These are phyloP conservation scores for Acmispon strigosus DNA, from an alignment of 306 rosid species.

Conservation along the genomic window DNA sequence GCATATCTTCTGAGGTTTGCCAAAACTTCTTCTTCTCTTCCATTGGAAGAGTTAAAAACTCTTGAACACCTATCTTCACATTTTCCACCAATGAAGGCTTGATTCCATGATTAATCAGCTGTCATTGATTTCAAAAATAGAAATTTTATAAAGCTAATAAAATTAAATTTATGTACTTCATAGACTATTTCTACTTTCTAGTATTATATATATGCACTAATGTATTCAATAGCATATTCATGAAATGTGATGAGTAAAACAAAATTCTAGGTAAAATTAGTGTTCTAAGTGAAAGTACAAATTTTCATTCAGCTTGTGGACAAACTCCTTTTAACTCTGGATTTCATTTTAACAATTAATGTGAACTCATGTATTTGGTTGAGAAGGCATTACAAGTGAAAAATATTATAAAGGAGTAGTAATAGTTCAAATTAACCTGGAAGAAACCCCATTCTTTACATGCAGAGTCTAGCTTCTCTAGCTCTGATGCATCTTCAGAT, in stretches of 20 bases:
- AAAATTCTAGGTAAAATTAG: no score
- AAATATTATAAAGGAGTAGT: not conserved
- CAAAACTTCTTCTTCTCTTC: not conserved
- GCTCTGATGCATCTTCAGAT: slow-evolving; percentile 20
- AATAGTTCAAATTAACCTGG: slow-evolving; percentile 26
- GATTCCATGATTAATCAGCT: not conserved
- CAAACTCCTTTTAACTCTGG: no score
- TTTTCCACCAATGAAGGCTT: not conserved
- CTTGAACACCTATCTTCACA: not conserved
- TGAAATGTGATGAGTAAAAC: no score
- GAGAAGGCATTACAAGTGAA: not conserved
- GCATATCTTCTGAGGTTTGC: not conserved
- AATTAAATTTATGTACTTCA: no score
- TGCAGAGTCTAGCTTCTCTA: slow-evolving; percentile 35
- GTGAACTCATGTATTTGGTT: no score
- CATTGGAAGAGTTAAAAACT: not conserved
- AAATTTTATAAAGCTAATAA: no score
- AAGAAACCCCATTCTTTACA: slow-evolving; percentile 36
- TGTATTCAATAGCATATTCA: no score
- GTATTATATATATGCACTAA: no score
- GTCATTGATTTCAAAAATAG: not conserved
- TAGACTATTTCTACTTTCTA: no score
- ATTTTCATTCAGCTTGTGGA: no score
- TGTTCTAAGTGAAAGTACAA: no score
- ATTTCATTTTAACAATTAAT: no score